Base-by-base conservation (phyloP, 768 basidiomycete genomes). In the Mycena olivaceomarginata region DNA sequence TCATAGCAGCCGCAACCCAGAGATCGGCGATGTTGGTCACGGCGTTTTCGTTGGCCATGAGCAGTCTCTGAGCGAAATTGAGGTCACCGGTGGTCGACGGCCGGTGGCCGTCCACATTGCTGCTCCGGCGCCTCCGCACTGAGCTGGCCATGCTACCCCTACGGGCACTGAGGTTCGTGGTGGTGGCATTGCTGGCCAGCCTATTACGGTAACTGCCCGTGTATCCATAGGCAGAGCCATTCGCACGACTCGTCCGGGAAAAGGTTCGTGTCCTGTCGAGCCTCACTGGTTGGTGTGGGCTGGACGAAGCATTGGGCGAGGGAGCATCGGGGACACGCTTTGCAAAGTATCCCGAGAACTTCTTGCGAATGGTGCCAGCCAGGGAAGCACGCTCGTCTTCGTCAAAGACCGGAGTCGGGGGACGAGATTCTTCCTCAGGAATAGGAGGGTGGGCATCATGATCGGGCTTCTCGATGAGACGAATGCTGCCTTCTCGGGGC, bases 1-100 rank as follows among this genome's bases (percentile, higher is more conserved):
- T 98, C 87, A 98, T 96, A 8, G 98, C 98, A 22, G 98, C 95
- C 6, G 97, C 97, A 67, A 99, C 96, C 98, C 98, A 99, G 25
- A 99, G 88, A 85, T 99, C 98, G 31, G 97, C 96, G 82, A 99
- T 96, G 80, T 94, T 97, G 72, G 96, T 98, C 6, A 97, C 97
- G 15, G 96, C 95, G 80, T 97, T 95, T 85, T 98, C 97, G 85
- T 98, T 98, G 22, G 98, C 98, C 88, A 98, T 93, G 59, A 98
- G 86, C 31, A 98, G 82, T 75, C 96, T 91, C 83, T 98, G 96
- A 0, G 98, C 94, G 79, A 99, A 97, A 81, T 96, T 97, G 67
- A 97, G 89, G 79, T 94, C 94, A 45, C 88, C 80, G 0, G 87
- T 87, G 10, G 86, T 83, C 31, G 86, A 82, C 31, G 91, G 88